Evolutionary conservation across 2,329 filamentous ascomycete species (phyloP).

Genomic region (Aspergillus uvarum): DNA sequence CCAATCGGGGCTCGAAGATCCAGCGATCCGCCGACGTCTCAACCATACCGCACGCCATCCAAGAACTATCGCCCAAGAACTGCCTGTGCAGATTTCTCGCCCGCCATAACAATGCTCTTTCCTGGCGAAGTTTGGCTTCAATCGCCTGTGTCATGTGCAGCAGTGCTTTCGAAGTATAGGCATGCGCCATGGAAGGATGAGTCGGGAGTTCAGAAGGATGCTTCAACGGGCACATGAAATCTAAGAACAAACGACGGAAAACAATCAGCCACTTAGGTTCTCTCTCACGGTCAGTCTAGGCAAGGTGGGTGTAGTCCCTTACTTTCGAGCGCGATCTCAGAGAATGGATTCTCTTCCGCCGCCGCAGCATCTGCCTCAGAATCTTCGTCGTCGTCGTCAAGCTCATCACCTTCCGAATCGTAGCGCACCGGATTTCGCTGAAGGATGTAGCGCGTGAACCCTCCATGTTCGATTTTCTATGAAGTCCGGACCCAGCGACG

Average conservation of each 20-base stretch:
- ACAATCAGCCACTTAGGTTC: slow-evolving; percentile 10
- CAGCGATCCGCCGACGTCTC: slow-evolving; percentile 52
- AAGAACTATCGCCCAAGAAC: slow-evolving; percentile 60
- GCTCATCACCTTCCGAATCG: slow-evolving; percentile 64
- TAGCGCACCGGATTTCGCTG: slow-evolving; percentile 59
- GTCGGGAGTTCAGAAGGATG: slow-evolving; percentile 60
- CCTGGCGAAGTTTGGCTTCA: slow-evolving; percentile 57
- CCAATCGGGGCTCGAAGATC: slow-evolving; percentile 44
- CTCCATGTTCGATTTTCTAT: slow-evolving; percentile 62
- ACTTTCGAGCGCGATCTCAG: slow-evolving; percentile 58
- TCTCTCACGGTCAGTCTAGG: background rate
- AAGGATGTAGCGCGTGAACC: slow-evolving; percentile 61
- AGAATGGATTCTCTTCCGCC: slow-evolving; percentile 63
- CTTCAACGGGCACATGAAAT: slow-evolving; percentile 61
- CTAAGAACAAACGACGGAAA: slow-evolving; percentile 34
- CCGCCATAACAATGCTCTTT: slow-evolving; percentile 56
- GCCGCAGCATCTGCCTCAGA: slow-evolving; percentile 58
- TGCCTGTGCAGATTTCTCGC: slow-evolving; percentile 59
- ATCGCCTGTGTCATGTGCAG: slow-evolving; percentile 58
- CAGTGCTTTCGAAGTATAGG: slow-evolving; percentile 60
- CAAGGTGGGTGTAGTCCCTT: slow-evolving; percentile 23
- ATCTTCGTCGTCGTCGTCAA: slow-evolving; percentile 59
- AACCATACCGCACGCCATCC: slow-evolving; percentile 57
- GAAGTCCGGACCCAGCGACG: background rate
- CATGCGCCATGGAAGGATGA: slow-evolving; percentile 59